Conservation (phyloP, 805 yeast genomes). For the Ascoidea asiatica region DNA sequence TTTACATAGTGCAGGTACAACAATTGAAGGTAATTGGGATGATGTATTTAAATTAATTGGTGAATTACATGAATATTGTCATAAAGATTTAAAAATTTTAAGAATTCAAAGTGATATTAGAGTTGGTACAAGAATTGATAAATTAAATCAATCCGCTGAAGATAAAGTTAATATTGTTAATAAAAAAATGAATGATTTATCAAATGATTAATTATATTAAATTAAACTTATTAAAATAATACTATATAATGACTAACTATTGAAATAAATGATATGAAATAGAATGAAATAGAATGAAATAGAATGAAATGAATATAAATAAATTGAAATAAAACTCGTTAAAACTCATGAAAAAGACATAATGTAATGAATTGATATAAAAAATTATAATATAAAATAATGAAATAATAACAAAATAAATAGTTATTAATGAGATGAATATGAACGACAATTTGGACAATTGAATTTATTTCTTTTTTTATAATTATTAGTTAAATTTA, state of each 20-base stretch:
- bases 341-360: too few relatives aligned
- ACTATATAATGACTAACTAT: too few relatives aligned
- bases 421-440: neutral
- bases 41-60: constrained; percentile 76
- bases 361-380: neutral
- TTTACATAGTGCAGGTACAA: constrained; percentile 86
- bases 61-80: constrained; percentile 58
- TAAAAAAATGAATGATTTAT: too few relatives aligned
- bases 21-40: constrained; percentile 86
- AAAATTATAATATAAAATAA: too few relatives aligned
- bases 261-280: neutral
- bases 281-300: too few relatives aligned
- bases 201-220: too few relatives aligned
- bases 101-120: constrained; percentile 80
- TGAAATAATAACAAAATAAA: neutral
- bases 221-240: too few relatives aligned
- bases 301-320: neutral
- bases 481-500: too few relatives aligned
- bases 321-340: neutral
- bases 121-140: constrained; percentile 47
- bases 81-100: constrained; percentile 47
- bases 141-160: constrained; percentile 22
- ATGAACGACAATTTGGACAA: neutral
- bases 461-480: too few relatives aligned
- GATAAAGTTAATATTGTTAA: constrained; percentile 28